phyloP scores from a whole-genome alignment of 108 stramenopile genomes.

The Mayamaea pseudoterrestris region DNA sequence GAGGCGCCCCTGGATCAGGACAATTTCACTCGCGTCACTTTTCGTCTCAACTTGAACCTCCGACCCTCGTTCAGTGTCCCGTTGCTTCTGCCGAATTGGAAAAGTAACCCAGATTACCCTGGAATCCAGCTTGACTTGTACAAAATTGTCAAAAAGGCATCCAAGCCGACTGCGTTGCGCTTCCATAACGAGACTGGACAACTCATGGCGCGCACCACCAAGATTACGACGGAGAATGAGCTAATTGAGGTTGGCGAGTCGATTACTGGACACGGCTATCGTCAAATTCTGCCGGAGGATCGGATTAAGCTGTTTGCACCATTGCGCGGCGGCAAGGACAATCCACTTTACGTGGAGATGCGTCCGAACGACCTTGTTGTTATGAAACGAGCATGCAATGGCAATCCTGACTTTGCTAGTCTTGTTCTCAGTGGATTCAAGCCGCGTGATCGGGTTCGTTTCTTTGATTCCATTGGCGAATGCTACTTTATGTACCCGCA shows the following conservation, averaged over 20 bases:
- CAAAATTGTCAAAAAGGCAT: slow-evolving; percentile 1
- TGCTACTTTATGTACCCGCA: slow-evolving; percentile 41
- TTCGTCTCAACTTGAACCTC: no score
- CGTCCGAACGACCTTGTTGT: no score
- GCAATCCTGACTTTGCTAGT: slow-evolving; percentile 15
- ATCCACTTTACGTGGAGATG: no score
- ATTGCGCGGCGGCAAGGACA: not conserved
- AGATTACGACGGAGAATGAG: slow-evolving; percentile 21
- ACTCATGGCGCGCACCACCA: slow-evolving; percentile 7
- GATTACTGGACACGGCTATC: no score
- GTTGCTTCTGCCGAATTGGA: slow-evolving; percentile 46
- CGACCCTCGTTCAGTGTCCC: slow-evolving; percentile 40
- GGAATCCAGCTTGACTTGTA: slow-evolving; percentile 4
- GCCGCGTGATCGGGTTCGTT: slow-evolving; percentile 23
- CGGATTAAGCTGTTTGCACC: slow-evolving; percentile 1
- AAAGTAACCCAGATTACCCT: slow-evolving; percentile 2
- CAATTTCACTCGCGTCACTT: no score
- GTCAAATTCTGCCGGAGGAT: not conserved
- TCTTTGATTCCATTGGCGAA: slow-evolving; percentile 11
- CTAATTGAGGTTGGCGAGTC: slow-evolving; percentile 16
- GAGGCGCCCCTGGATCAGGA: no score
- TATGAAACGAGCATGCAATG: slow-evolving; percentile 23
- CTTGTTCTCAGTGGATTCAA: slow-evolving; percentile 55
- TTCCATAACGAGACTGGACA: slow-evolving; percentile 1
- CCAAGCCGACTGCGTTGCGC: not conserved